phyloP scores from a whole-genome alignment of 1,284 basidiomycete genomes.

The Moniliella sp. region DNA sequence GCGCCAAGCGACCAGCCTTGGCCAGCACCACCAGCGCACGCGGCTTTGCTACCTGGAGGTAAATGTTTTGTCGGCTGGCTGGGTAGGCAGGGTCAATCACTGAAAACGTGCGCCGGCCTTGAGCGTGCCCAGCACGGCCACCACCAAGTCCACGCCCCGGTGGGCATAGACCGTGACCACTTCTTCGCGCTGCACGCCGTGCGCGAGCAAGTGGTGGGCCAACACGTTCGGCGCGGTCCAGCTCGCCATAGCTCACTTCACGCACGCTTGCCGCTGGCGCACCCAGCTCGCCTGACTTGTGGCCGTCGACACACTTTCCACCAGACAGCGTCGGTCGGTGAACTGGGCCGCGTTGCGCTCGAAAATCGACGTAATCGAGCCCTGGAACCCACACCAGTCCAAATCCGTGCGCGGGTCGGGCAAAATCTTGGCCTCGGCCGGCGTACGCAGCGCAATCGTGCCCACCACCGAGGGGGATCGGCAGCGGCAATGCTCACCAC shows the following conservation, averaged over 20 bases:
- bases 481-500: slow-evolving; percentile 51
- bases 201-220: slow-evolving; percentile 67
- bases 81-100: slow-evolving; percentile 94
- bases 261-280: slow-evolving; percentile 39
- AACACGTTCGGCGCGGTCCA: slow-evolving; percentile 73
- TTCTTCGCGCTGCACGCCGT: slow-evolving; percentile 72
- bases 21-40: slow-evolving; percentile 78
- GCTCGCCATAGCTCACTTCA: slow-evolving; percentile 57
- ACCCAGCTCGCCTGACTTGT: slow-evolving; percentile 59
- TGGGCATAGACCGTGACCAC: slow-evolving; percentile 98
- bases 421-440: slow-evolving; percentile 52
- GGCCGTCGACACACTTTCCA: slow-evolving; percentile 40
- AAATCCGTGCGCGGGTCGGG: slow-evolving; percentile 67
- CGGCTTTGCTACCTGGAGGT: slow-evolving; percentile 77
- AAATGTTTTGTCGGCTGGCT: slow-evolving; percentile 83
- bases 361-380: slow-evolving; percentile 60
- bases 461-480: slow-evolving; percentile 35
- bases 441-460: slow-evolving; percentile 35
- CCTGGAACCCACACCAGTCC: slow-evolving; percentile 90
- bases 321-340: slow-evolving; percentile 24
- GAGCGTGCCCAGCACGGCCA: slow-evolving; percentile 85
- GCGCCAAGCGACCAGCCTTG: slow-evolving; percentile 62
- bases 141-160: slow-evolving; percentile 81
- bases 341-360: slow-evolving; percentile 20
- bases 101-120: slow-evolving; percentile 94